phyloP scores from a whole-genome alignment of 106 monocot genomes.

The Allium sativum region DNA sequence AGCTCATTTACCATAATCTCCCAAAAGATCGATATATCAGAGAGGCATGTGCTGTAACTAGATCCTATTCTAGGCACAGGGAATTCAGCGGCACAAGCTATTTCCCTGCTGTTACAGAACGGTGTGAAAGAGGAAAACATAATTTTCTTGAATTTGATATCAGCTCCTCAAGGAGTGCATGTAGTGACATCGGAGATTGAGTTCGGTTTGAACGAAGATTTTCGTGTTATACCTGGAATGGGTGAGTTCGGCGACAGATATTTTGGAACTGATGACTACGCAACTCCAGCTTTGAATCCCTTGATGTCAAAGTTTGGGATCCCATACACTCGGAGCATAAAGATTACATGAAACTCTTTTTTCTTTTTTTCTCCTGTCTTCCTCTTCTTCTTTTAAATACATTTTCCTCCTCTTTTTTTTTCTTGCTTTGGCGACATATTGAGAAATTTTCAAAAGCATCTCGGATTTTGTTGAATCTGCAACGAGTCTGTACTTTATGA shows the following conservation, averaged over 20 bases:
- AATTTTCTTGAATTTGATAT: conserved; percentile 89
- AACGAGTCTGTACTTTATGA: too few relatives aligned
- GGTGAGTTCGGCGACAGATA: conserved; percentile 96
- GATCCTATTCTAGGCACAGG: conserved; percentile 97
- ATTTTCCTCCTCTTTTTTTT: too few relatives aligned
- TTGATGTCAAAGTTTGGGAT: neutral
- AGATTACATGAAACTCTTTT: too few relatives aligned
- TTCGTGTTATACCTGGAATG: conserved; percentile 86
- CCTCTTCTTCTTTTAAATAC: too few relatives aligned
- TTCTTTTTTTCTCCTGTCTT: too few relatives aligned
- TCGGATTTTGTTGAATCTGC: too few relatives aligned
- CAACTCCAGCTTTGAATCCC: neutral
- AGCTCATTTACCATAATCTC: conserved; percentile 82
- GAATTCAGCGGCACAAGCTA: conserved; percentile 81
- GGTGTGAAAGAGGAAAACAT: conserved; percentile 85
- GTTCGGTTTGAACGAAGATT: conserved; percentile 70
- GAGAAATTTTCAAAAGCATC: too few relatives aligned
- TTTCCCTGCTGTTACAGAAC: conserved; percentile 62
- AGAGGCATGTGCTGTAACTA: conserved; percentile 85
- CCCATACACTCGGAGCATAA: too few relatives aligned
- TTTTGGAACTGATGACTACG: conserved; percentile 81
- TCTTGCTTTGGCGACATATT: too few relatives aligned
- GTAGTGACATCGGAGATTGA: conserved; percentile 93
- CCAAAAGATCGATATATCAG: conserved; percentile 86
- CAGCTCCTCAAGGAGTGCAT: conserved; percentile 87